Evolutionary conservation across 345 rosid genomes (phyloP).

Genomic region (Cardamine occulta): DNA sequence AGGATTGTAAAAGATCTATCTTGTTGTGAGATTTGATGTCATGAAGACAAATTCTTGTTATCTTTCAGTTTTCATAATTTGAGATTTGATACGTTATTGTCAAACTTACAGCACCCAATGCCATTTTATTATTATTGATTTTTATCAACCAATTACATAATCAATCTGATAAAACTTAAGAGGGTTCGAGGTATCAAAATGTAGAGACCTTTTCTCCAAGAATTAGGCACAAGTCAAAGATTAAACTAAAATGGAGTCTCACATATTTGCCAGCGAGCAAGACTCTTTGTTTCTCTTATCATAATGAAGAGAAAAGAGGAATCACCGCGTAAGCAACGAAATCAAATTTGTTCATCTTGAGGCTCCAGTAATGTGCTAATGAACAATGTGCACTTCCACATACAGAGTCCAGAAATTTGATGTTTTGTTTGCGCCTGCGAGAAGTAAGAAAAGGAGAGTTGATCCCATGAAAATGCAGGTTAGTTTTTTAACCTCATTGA

Average conservation of each 20-base stretch:
- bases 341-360: slow-evolving; percentile 60
- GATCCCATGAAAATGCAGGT: not conserved
- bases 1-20: slow-evolving; percentile 36
- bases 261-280: slow-evolving; percentile 60
- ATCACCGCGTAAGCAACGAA: slow-evolving; percentile 53
- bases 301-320: slow-evolving; percentile 33
- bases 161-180: not conserved
- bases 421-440: not conserved
- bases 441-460: not conserved
- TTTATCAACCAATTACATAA: slow-evolving; percentile 3
- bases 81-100: slow-evolving; percentile 23
- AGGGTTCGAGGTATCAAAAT: not conserved
- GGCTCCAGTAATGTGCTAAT: slow-evolving; percentile 65
- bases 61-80: slow-evolving; percentile 18
- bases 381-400: slow-evolving; percentile 62
- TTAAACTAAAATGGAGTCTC: slow-evolving; percentile 57
- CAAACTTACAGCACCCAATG: not conserved
- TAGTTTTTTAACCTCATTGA: not conserved
- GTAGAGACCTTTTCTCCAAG: not conserved
- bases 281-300: slow-evolving; percentile 55
- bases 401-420: not conserved
- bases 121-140: not conserved
- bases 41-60: slow-evolving; percentile 21
- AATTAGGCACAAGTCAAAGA: not conserved
- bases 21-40: slow-evolving; percentile 34